Base-by-base conservation (phyloP, 805 yeast genomes). In the Candida ovalis region DNA sequence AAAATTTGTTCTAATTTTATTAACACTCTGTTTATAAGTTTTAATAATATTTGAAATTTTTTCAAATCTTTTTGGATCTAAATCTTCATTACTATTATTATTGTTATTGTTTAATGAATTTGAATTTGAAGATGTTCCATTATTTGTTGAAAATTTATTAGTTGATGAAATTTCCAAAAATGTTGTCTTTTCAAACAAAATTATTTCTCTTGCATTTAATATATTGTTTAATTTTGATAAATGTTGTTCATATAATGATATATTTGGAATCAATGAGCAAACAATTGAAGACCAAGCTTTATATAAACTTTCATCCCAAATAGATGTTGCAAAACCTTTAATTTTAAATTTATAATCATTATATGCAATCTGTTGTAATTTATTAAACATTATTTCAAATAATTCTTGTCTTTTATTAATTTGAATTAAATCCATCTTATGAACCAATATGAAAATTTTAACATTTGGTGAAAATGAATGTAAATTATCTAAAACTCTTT, bases 251-350 rank as follows among this genome's bases (percentile, higher is more conserved):
- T 89, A 86, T 15, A 82, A 69, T 35, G 80, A 76, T 79, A 92
- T 91, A 60, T 94, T 92, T 13, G 99, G 97, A 48, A 94, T 92
- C 56, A 94, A 74, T 1, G 97, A 86, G 62, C 98, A 91, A 32
- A 94, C 97, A 50, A 94, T 92, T 43, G 84, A 87, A 2, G 96
- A 88, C 99, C 99, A 94, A 1, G 99, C 99, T 65, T 87, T 91
- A 66, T 92, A 94, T 49, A 92, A 72, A 60, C 92, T 82, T 66
- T 92, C 98, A 69, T 92, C 97, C 98, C 98, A 92, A 48, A 92
- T 92, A 1, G 96, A 88, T 0, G 98, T 94, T 5, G 97, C 92
- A 63, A 90, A 92, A 2, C 97, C 97, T 15, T 80, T 78, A 40
- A 89, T 71, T 41, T 79, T 72, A 68, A 89, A 88, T 13, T 63